Base-by-base conservation (phyloP, 345 rosid species). In the Ricinus communis region DNA sequence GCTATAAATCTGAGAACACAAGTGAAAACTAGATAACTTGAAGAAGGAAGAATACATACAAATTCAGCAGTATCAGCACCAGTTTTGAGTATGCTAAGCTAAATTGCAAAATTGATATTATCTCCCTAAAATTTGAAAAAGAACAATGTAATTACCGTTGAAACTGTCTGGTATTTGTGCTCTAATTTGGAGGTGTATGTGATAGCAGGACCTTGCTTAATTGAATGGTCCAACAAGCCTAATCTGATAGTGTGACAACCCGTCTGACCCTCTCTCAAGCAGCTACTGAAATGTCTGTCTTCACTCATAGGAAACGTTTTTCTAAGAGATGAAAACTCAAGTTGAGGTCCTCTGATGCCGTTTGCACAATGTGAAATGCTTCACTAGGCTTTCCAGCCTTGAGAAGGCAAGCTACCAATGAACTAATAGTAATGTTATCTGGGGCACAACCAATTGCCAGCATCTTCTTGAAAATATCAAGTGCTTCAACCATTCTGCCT, bases 311-410 rank as follows among this genome's bases (percentile, higher is more conserved):
- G 77, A 63, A 65, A 22, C 62, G 74, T 74, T 75, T 70, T 85
- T 65, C 82, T 73, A 65, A 63, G 71, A 68, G 84, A 47, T 68
- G 84, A 63, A 36, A 70, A 73, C 52, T 78, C 74, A 79, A 69
- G 69, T 73, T 82, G 61, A 46, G 77, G 60, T 74, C 84, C 79
- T 80, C 79, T 31, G 74, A 51, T 59, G 78, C 79, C 64, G 77
- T 79, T 65, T 80, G 79, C 76, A 68, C 76, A 67, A 91, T 66
- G 8, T 65, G 82, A 72, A 70, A 81, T 41, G 96, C 98, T 79
- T 91, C 98, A 58, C 74, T 83, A 65, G 93, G 87, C 96, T 90
- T 90, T 74, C 98, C 98, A 43, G 94, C 90, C 78, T 94, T 94
- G 67, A 88, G 78, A 77, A 94, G 93, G 81, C 87, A 87, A 72